Base-by-base conservation (phyloP, 1,284 basidiomycete genomes). In the Melanopsichium pennsylvanicum region DNA sequence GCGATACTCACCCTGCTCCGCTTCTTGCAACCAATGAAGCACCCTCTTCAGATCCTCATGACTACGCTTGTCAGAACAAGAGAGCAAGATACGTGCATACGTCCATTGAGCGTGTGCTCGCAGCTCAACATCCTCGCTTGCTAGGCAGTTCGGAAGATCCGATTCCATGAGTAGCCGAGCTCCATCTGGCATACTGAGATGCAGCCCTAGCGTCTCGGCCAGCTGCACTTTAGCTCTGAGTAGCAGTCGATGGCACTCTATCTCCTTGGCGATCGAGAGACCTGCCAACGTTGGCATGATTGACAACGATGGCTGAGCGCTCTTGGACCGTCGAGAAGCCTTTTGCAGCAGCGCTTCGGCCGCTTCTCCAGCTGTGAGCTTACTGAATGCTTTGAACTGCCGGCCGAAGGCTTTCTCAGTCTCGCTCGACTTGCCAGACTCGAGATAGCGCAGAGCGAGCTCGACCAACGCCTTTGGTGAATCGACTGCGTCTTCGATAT, bases 401-500 rank as follows among this genome's bases (percentile, higher is more conserved):
- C 16, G 25, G 11, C 41, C 54, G 16, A 68, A 54, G 10, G 41
- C 27, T 16, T 46, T 43, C 35, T 54, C 52, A 3, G 29, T 12
- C 9, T 29, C 22, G 32, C 44, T 54, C 23, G 56, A 41, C n/a
- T 46, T 56, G 22, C 42, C 45, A 4, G 58, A 45, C 13, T 68
- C 54, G 33, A 61, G 52, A 9, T 57, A 49, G 25, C 49, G 54
- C 33, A 68, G 19, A 11, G 64, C 64, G 11, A 61, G 57, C 33
- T 61, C 54, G 18, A 61, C 38, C 25, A 68, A 27, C 2, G 49
- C 50, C 31, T 33, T 50, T 1, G 64, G 58, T 5, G 64, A 36
- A n/a, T 56, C 66, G 39, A 69, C 43, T 15, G 49, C 54, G 16
- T 62, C 55, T 38, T 69, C 59, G 8, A 63, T 42, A 37, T 69